Evolutionary conservation across 179 eudicot genomes (phyloP).

Genomic region (Vitellaria paradoxa): DNA sequence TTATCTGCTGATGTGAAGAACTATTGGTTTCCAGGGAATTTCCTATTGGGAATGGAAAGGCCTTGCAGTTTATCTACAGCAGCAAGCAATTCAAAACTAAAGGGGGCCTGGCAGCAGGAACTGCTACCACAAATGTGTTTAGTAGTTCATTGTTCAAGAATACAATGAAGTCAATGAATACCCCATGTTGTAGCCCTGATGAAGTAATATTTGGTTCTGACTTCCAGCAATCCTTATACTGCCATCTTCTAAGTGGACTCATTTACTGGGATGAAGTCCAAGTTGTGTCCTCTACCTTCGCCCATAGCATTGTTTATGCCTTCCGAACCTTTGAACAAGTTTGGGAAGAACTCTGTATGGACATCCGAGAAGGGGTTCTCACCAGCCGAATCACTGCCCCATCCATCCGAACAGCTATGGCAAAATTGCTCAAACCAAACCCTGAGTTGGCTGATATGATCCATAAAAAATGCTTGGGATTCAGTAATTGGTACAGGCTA

Average conservation of each 20-base stretch:
- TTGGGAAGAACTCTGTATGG: conserved; percentile 71
- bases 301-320: conserved; percentile 80
- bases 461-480: conserved; percentile 36
- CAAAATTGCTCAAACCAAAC: conserved; percentile 59
- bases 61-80: conserved; percentile 65
- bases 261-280: conserved; percentile 54
- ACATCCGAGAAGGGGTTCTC: conserved; percentile 59
- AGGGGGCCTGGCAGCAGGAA: conserved; percentile 81
- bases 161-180: conserved; percentile 56
- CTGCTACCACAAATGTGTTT: conserved; percentile 84
- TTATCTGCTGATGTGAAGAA: background rate
- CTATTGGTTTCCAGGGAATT: conserved; percentile 46
- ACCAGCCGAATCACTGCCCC: conserved; percentile 46
- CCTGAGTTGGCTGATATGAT: conserved; percentile 65
- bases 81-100: conserved; percentile 81
- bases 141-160: conserved; percentile 47
- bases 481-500: conserved; percentile 79
- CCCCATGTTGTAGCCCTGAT: conserved; percentile 78
- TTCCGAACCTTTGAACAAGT: conserved; percentile 64
- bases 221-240: conserved; percentile 83
- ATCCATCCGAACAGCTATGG: conserved; percentile 50
- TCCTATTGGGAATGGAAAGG: conserved; percentile 74
- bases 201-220: conserved; percentile 85
- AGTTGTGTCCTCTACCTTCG: conserved; percentile 73
- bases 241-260: conserved; percentile 86